phyloP scores from a whole-genome alignment of 768 basidiomycete species.

The Asterophora parasitica region DNA sequence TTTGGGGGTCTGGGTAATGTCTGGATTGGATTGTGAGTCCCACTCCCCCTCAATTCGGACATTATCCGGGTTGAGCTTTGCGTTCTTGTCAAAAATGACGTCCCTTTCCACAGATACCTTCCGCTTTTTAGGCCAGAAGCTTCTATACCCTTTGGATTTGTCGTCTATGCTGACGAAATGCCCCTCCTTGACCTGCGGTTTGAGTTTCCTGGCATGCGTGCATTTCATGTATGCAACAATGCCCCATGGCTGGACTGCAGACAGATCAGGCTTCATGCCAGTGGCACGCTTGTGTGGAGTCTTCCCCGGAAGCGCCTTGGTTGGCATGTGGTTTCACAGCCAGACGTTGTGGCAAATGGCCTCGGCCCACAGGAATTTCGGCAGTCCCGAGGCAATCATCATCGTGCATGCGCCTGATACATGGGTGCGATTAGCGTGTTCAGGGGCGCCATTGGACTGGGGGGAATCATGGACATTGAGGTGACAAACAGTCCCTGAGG shows the following conservation, averaged over 20 bases:
- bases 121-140: slow-evolving; percentile 25
- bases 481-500: no score
- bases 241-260: slow-evolving; percentile 1
- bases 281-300: slow-evolving; percentile 5
- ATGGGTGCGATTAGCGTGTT: neutral
- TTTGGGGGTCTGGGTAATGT: neutral
- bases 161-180: slow-evolving; percentile 15
- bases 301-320: neutral
- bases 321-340: slow-evolving; percentile 2
- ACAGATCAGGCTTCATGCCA: slow-evolving; percentile 5
- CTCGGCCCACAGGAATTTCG: slow-evolving; percentile 7
- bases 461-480: no score
- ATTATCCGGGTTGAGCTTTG: slow-evolving; percentile 13
- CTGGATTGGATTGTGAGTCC: slow-evolving; percentile 1
- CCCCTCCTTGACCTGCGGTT: slow-evolving; percentile 1
- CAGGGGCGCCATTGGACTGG: no score
- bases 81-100: slow-evolving; percentile 19
- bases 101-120: slow-evolving; percentile 23
- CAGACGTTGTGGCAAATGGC: slow-evolving; percentile 5
- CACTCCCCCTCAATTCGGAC: slow-evolving; percentile 27
- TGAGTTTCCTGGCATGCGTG: slow-evolving; percentile 5
- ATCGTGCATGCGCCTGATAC: slow-evolving; percentile 1
- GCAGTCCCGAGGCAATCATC: slow-evolving; percentile 2
- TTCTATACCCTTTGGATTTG: slow-evolving; percentile 22
- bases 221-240: slow-evolving; percentile 12